phyloP scores from a whole-genome alignment of 352 stramenopile species.

The Aphanomyces astaci region DNA sequence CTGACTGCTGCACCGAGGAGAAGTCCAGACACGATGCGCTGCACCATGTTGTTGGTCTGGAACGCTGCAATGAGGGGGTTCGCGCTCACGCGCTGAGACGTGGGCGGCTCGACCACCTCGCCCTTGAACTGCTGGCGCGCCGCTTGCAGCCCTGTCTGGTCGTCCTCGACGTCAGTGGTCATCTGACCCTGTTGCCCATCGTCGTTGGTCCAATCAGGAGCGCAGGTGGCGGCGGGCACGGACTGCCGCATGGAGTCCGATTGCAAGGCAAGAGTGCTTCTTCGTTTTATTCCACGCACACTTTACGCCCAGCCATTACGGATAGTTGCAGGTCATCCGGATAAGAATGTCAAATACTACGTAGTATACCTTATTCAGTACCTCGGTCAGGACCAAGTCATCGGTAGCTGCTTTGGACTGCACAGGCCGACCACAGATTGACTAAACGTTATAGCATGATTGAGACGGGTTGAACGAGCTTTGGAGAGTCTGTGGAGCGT shows the following conservation, averaged over 20 bases:
- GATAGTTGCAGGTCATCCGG: not conserved
- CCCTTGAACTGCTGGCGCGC: not conserved
- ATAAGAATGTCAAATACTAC: not conserved
- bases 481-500: no score
- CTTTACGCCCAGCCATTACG: not conserved
- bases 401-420: no score
- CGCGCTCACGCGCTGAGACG: not conserved
- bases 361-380: not conserved
- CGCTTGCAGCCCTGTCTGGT: not conserved
- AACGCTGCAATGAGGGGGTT: slow-evolving; percentile 1
- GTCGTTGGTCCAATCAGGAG: not conserved
- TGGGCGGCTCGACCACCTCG: not conserved
- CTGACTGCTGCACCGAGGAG: slow-evolving; percentile 58
- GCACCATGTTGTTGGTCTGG: slow-evolving; percentile 38
- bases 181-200: slow-evolving; percentile 2
- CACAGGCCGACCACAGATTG: no score
- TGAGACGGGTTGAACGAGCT: no score
- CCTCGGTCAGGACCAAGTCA: slow-evolving; percentile 32
- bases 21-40: slow-evolving; percentile 49
- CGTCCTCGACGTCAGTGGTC: slow-evolving; percentile 14
- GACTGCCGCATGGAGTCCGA: not conserved
- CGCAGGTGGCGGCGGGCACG: not conserved
- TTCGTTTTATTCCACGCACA: not conserved
- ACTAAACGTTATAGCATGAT: no score
- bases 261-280: not conserved